phyloP scores from a whole-genome alignment of 352 stramenopile genomes.

The Phytophthora macrochlamydospora region DNA sequence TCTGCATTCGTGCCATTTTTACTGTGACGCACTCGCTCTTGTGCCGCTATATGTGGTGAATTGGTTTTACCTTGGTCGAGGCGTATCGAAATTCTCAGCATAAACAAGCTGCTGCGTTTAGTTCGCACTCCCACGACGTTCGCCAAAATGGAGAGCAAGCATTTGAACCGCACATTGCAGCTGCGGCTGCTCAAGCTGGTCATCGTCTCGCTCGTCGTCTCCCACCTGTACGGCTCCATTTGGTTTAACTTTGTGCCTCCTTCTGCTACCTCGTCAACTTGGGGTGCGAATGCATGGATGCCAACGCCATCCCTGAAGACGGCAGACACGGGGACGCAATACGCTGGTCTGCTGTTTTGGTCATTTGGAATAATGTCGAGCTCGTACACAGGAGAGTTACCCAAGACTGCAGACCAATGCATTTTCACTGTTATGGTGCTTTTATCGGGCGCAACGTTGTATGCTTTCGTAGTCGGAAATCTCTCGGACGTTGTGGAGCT shows the following conservation, averaged over 20 bases:
- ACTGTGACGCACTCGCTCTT: conserved; percentile 41
- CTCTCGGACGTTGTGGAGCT: conserved; percentile 64
- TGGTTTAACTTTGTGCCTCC: conserved; percentile 62
- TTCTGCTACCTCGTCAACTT: not conserved
- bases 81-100: conserved; percentile 42
- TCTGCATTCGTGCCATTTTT: conserved; percentile 37
- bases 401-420: conserved; percentile 44
- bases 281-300: conserved; percentile 11
- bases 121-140: conserved; percentile 27
- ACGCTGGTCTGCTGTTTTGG: conserved; percentile 58
- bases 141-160: conserved; percentile 41
- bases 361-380: conserved; percentile 62
- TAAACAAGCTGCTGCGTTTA: conserved; percentile 64
- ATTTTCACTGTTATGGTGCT: conserved; percentile 57
- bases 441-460: conserved; percentile 45
- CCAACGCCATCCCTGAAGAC: conserved; percentile 10
- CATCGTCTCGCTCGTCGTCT: conserved; percentile 47
- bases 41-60: conserved; percentile 56
- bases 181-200: conserved; percentile 56
- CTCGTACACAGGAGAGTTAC: conserved; percentile 44
- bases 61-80: conserved; percentile 29
- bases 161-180: conserved; percentile 47
- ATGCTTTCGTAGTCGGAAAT: conserved; percentile 67
- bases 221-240: conserved; percentile 56
- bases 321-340: conserved; percentile 26